Evolutionary conservation across 495 filamentous ascomycete genomes (phyloP), one percentile per base, ranked within the genome.

Genomic region (Talaromyces proteolyticus): DNA sequence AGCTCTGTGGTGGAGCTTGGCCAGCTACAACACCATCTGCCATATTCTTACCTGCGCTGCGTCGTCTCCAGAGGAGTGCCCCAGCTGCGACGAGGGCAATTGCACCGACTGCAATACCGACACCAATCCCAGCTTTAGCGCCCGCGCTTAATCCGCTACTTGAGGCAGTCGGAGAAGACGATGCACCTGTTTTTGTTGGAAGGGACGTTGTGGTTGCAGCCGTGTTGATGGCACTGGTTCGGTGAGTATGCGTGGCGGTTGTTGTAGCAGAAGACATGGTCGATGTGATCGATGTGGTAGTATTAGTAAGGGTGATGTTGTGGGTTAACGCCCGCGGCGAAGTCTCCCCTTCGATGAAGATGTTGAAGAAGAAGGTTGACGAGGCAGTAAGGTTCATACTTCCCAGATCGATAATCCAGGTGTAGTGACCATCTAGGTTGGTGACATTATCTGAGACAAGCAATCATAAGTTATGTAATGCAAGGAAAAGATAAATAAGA

Each of bases 101-200:
- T 4, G 59, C 62, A 5, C 64, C 69, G 22, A 72, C 47, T 6
- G 62, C 68, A 7, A 65, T 66, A 16, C 72, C 75, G 16, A 74
- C 62, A n/a, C 63, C 72, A 8, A 77, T 66, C 29, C 74, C 74
- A 1, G 65, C 72, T 51, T 65, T 70, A 0, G 69, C 70, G 7
- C 65, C 69, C n/a, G 44, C 6, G 44, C 44, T 47, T 29, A 47
- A 16, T 14, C 44, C 44, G n/a, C 20, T 23, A 19, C 44, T 18
- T 10, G 29, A 34, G 29, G 1, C 14, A 10, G 29, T 34, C 2
- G 29, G 4, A 8, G 29, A 14, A 10, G 4, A 14, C 14, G 29
- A 10, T 10, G 29, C 14, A 10, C 8, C 14, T 34, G 29, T 34
- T 8, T 1, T 14, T 34, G 29, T 14, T 14, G 29, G 29, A 8